Conservation (phyloP, 2,329 filamentous ascomycete species). For the Chlorencoelia australis region DNA sequence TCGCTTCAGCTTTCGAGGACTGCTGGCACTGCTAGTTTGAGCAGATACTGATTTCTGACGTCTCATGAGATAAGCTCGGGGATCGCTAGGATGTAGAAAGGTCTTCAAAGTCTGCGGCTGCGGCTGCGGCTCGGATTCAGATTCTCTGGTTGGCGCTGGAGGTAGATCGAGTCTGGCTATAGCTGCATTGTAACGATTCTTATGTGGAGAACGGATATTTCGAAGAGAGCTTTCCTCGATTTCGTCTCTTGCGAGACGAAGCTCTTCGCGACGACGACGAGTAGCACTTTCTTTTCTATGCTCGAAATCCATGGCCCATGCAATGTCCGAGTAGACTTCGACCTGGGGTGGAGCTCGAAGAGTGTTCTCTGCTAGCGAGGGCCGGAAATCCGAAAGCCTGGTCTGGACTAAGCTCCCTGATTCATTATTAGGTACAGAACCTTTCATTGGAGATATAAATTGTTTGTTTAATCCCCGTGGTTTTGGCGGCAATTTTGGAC, state of each 20-base stretch:
- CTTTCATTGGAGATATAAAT: conserved; percentile 17
- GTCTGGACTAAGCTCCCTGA: conserved; percentile 13
- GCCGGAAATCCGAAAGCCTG: conserved; percentile 4
- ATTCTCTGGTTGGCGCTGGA: neutral
- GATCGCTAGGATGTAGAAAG: conserved; percentile 22
- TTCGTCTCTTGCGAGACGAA: conserved; percentile 10
- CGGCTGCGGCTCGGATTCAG: neutral
- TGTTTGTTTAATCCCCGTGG: conserved; percentile 13
- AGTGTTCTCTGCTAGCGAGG: conserved; percentile 3
- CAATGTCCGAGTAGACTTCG: conserved; percentile 15
- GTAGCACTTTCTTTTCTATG: conserved; percentile 23
- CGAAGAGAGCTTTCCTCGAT: neutral
- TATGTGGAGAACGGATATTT: conserved; percentile 19
- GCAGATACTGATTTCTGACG: conserved; percentile 16
- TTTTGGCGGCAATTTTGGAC: too few relatives aligned
- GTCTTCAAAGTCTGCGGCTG: conserved; percentile 12
- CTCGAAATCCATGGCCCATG: conserved; percentile 27
- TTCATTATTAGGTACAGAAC: conserved; percentile 1
- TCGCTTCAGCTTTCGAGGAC: conserved; percentile 13
- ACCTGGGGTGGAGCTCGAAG: neutral
- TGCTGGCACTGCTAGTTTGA: conserved; percentile 8
- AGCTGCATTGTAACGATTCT: conserved; percentile 24
- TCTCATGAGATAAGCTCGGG: conserved; percentile 25
- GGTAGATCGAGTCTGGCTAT: conserved; percentile 15
- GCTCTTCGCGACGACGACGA: conserved; percentile 20